These are phyloP conservation scores for Komagataea norvegica DNA, from an alignment of 1,139 yeast species.

Conservation along the genomic window DNA sequence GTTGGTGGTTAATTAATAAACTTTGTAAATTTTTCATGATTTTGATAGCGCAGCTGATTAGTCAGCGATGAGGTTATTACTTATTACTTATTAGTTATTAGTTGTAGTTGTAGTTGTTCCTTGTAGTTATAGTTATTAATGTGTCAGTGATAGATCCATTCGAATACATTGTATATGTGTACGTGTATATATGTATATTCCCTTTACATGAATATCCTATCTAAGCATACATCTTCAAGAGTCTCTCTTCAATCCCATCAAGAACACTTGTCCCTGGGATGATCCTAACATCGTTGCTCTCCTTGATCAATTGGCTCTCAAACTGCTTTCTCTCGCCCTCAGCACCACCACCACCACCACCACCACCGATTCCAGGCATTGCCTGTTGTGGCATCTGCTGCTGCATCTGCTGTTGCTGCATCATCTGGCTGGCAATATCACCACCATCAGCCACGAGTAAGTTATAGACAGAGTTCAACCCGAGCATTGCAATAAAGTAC, in stretches of 20 bases:
- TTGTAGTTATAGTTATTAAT: too few relatives aligned
- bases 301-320: constrained; percentile 57
- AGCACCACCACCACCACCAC: constrained; percentile 32
- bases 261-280: constrained; percentile 54
- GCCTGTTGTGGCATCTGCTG: constrained; percentile 20
- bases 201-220: too few relatives aligned
- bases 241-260: constrained; percentile 62
- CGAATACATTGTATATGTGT: too few relatives aligned
- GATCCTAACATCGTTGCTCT: constrained; percentile 75
- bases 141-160: too few relatives aligned
- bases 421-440: constrained; percentile 37
- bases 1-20: background rate
- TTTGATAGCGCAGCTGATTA: too few relatives aligned
- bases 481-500: constrained; percentile 88
- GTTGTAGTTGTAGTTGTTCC: too few relatives aligned
- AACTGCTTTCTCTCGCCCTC: constrained; percentile 48
- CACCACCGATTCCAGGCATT: constrained; percentile 10
- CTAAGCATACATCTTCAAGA: constrained; percentile 36
- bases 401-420: constrained; percentile 46
- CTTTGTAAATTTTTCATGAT: background rate
- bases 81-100: background rate
- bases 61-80: background rate
- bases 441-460: constrained; percentile 61
- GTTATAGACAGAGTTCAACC: constrained; percentile 76
- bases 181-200: background rate